phyloP scores from a whole-genome alignment of 1,139 yeast species.

The Taiozyma sp. region DNA sequence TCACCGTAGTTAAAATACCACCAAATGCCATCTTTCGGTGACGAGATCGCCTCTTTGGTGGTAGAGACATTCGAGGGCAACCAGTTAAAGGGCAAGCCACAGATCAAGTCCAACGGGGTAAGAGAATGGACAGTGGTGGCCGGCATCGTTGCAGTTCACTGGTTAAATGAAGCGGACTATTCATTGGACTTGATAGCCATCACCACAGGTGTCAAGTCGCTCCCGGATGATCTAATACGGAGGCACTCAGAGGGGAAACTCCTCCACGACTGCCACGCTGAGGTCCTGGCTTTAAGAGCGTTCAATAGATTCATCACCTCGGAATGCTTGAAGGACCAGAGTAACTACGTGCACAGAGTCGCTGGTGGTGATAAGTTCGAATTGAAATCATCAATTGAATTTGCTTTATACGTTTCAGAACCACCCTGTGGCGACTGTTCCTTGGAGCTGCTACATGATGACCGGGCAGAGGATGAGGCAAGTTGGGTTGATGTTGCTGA shows the following conservation, averaged over 20 bases:
- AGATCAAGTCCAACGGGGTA: constrained; percentile 52
- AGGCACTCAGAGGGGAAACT: constrained; percentile 45
- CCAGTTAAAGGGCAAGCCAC: constrained; percentile 44
- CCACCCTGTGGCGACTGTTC: constrained; percentile 95
- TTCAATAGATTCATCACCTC: constrained; percentile 46
- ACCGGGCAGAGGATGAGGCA: constrained; percentile 12
- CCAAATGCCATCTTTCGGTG: not conserved
- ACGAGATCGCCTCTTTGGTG: constrained; percentile 5
- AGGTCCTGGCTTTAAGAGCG: constrained; percentile 63
- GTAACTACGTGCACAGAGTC: constrained; percentile 5
- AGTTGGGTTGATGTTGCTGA: constrained; percentile 27
- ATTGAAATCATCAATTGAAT: constrained; percentile 32
- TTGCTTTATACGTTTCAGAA: constrained; percentile 70
- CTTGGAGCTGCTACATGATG: constrained; percentile 38
- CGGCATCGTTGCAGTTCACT: constrained; percentile 52
- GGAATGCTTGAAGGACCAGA: constrained; percentile 27
- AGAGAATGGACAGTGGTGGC: constrained; percentile 86
- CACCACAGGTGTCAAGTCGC: constrained; percentile 81
- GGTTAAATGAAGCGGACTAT: constrained; percentile 4
- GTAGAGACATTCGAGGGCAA: not conserved
- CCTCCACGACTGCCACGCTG: constrained; percentile 90
- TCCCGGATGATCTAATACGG: constrained; percentile 45
- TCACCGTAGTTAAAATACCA: no score
- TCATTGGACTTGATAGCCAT: constrained; percentile 40
- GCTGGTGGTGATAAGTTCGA: constrained; percentile 16